Conservation (phyloP, 495 filamentous ascomycete species). For the Penicillium coprophilum region DNA sequence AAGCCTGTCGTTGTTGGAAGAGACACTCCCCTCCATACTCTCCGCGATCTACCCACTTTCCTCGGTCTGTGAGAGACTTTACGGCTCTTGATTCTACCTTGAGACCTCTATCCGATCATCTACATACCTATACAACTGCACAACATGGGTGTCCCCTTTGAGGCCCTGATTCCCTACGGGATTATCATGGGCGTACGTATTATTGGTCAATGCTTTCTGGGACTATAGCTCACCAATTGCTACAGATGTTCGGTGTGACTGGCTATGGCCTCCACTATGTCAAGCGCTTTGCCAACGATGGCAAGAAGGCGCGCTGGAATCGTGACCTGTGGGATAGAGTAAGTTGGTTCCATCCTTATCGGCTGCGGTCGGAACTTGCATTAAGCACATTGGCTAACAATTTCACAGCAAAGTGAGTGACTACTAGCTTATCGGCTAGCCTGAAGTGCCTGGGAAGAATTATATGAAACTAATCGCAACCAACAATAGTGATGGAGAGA, state of each 20-base stretch:
- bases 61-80: constrained; percentile 12
- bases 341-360: constrained; percentile 42
- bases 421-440: neutral
- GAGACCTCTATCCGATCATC: neutral
- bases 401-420: constrained; percentile 70
- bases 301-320: constrained; percentile 80
- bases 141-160: constrained; percentile 93
- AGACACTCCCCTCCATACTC: constrained; percentile 28
- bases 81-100: constrained; percentile 5
- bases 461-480: constrained; percentile 17
- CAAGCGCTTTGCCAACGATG: constrained; percentile 78
- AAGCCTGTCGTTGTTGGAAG: constrained; percentile 13
- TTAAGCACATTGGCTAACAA: constrained; percentile 40
- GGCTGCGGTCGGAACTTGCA: constrained; percentile 31
- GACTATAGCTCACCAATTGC: constrained; percentile 32
- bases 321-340: constrained; percentile 93
- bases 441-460: neutral
- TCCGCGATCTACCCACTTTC: constrained; percentile 16
- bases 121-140: constrained; percentile 6
- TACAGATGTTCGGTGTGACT: constrained; percentile 86
- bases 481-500: constrained; percentile 85
- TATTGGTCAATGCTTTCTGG: constrained; percentile 19
- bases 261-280: constrained; percentile 73
- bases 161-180: constrained; percentile 89
- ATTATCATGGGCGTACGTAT: constrained; percentile 79